A percentile compares a stretch with the other conserved stretches of the same genome.
These are phyloP conservation scores for Amanita polypyramis DNA, from an alignment of 768 basidiomycete species.

Conservation along the genomic window DNA sequence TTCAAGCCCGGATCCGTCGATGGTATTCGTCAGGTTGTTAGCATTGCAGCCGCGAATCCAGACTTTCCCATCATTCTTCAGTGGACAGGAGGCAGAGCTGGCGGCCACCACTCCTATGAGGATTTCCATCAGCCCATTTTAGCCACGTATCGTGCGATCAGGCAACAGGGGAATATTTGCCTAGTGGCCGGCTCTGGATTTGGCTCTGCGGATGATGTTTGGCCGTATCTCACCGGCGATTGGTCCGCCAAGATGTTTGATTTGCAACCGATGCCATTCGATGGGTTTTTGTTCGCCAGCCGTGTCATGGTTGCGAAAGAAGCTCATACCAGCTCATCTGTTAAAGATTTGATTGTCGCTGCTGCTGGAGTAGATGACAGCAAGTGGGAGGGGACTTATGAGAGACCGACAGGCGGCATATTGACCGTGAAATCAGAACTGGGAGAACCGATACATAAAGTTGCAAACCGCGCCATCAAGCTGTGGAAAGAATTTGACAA, in stretches of 20 bases:
- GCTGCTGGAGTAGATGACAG: constrained; percentile 86
- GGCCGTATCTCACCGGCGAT: constrained; percentile 94
- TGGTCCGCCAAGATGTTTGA: constrained; percentile 81
- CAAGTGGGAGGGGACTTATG: constrained; percentile 92
- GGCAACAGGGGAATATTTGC: constrained; percentile 79
- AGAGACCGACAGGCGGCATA: constrained; percentile 90
- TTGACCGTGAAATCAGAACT: constrained; percentile 96
- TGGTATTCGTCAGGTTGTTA: constrained; percentile 94
- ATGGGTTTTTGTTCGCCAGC: constrained; percentile 92
- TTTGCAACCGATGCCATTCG: constrained; percentile 94
- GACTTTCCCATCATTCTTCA: constrained; percentile 97
- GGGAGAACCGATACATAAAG: constrained; percentile 98
- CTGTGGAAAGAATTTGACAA: constrained; percentile 99
- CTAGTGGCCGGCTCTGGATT: constrained; percentile 95
- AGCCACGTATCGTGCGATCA: constrained; percentile 81
- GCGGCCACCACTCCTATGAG: constrained; percentile 97
- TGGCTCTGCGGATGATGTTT: constrained; percentile 88
- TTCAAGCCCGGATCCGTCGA: constrained; percentile 99
- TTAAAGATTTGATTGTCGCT: constrained; percentile 95
- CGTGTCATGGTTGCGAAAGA: constrained; percentile 99
- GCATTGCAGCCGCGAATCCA: constrained; percentile 88
- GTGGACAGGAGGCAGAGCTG: constrained; percentile 98
- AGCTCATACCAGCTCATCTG: constrained; percentile 87
- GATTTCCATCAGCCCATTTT: constrained; percentile 97
- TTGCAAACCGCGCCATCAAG: constrained; percentile 93